Percentiles rank a stretch among this genome's conserved stretches.
Evolutionary conservation across 441 rosid species (phyloP).

Genomic region (Croton setiger): DNA sequence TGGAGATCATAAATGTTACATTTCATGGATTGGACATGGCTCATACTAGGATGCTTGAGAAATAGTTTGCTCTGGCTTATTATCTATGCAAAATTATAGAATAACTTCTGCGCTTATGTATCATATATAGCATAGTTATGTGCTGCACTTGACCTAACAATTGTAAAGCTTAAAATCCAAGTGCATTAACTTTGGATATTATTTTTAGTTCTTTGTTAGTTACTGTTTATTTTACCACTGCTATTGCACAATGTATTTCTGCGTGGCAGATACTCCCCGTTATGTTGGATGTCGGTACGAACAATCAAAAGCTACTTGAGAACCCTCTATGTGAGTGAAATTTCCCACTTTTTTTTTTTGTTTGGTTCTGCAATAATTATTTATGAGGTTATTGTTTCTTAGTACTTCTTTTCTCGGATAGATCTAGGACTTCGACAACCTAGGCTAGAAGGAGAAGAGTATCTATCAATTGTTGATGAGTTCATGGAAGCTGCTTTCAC

Average conservation of each 20-base stretch:
- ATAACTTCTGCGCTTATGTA: constrained; percentile 10
- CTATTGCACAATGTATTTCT: constrained; percentile 16
- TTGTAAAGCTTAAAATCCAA: constrained; percentile 4
- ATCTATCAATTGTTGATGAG: constrained; percentile 83
- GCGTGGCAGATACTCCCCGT: constrained; percentile 75
- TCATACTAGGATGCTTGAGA: not conserved
- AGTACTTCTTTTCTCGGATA: constrained; percentile 31
- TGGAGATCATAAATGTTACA: not conserved
- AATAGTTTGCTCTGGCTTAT: constrained; percentile 8
- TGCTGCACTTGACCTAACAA: not conserved
- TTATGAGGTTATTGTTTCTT: constrained; percentile 24
- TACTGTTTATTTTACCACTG: constrained; percentile 8
- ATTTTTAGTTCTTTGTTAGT: constrained; percentile 12
- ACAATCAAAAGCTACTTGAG: constrained; percentile 83
- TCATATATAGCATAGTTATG: not conserved
- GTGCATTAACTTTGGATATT: not conserved
- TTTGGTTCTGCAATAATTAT: not conserved
- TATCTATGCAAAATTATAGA: not conserved
- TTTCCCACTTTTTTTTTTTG: not conserved
- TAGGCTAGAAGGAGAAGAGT: constrained; percentile 94
- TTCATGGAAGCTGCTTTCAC: constrained; percentile 91
- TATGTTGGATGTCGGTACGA: constrained; percentile 96
- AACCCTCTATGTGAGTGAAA: constrained; percentile 81
- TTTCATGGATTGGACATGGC: not conserved
- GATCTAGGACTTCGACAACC: constrained; percentile 92